Percentiles rank a stretch among this genome's conserved stretches.
These are phyloP conservation scores for Dipteronia sinensis DNA, from an alignment of 345 rosid genomes.

Conservation along the genomic window DNA sequence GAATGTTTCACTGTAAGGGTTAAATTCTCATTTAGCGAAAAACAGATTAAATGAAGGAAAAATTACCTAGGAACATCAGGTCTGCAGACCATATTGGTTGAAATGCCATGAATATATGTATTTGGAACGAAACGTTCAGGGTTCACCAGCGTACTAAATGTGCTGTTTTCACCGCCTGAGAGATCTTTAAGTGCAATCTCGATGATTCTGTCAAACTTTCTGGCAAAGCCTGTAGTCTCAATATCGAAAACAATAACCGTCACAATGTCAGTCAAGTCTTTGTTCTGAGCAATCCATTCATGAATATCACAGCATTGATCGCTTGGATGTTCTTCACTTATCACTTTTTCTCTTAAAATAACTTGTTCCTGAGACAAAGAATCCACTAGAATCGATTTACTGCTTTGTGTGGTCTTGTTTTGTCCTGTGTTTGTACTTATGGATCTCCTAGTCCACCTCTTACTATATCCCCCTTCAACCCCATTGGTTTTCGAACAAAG, in stretches of 20 bases:
- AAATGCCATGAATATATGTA: conserved; percentile 60
- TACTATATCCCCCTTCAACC: conserved; percentile 55
- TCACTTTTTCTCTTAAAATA: conserved; percentile 40
- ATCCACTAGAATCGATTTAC: conserved; percentile 22
- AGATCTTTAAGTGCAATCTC: conserved; percentile 89
- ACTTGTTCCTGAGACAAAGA: conserved; percentile 1
- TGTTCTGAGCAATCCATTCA: conserved; percentile 49
- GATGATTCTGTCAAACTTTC: conserved; percentile 52
- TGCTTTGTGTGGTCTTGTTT: conserved; percentile 32
- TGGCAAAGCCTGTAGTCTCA: conserved; percentile 76
- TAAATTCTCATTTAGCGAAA: conserved; percentile 2
- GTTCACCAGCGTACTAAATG: conserved; percentile 79
- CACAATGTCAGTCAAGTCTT: conserved; percentile 54
- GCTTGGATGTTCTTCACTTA: conserved; percentile 36
- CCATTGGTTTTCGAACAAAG: conserved; percentile 44
- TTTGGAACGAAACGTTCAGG: conserved; percentile 59
- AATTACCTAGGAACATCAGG: conserved; percentile 88
- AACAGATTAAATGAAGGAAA: neutral
- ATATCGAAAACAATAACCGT: conserved; percentile 66
- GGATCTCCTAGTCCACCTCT: conserved; percentile 59
- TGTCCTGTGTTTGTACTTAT: conserved; percentile 46
- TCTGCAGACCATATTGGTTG: conserved; percentile 68
- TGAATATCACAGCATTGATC: conserved; percentile 46
- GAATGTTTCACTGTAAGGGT: neutral
- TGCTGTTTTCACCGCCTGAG: conserved; percentile 80